Evolutionary conservation across 2,329 filamentous ascomycete genomes (phyloP).

Genomic region (Colletotrichum acutatum): DNA sequence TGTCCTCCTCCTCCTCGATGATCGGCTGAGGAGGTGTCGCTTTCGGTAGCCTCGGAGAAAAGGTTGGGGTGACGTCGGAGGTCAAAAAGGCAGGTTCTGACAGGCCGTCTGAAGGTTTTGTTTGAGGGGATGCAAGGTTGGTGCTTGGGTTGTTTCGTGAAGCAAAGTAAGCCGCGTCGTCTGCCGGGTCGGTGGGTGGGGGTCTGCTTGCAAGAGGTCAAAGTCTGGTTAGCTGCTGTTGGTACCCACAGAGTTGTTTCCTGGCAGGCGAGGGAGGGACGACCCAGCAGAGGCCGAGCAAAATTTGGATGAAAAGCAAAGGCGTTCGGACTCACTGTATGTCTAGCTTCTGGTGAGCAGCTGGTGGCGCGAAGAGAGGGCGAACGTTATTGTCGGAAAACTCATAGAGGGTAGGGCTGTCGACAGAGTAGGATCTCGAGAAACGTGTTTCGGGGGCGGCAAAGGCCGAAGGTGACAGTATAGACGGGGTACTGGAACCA

Average conservation of each 20-base stretch:
- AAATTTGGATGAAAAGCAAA: conserved; percentile 7
- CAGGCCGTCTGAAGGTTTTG: conserved; percentile 52
- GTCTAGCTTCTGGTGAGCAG: conserved; percentile 29
- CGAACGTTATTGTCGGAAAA: conserved; percentile 51
- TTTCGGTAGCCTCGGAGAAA: conserved; percentile 34
- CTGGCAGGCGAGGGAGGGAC: conserved; percentile 3
- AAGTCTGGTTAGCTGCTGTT: conserved; percentile 10
- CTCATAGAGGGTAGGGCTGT: conserved; percentile 72
- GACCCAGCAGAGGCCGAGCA: neutral
- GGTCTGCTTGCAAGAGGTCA: conserved; percentile 27
- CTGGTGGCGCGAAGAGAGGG: conserved; percentile 32
- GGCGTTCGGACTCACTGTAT: conserved; percentile 33
- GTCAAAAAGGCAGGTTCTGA: conserved; percentile 57
- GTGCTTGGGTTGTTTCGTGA: conserved; percentile 52
- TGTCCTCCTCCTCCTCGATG: conserved; percentile 49
- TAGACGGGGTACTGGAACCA: conserved; percentile 38
- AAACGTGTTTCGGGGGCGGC: conserved; percentile 64
- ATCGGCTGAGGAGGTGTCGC: conserved; percentile 33
- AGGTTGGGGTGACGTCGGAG: conserved; percentile 49
- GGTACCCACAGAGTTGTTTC: neutral
- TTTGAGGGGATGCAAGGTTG: conserved; percentile 57
- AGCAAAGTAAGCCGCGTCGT: conserved; percentile 39
- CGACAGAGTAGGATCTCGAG: conserved; percentile 64
- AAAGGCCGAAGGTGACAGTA: conserved; percentile 50
- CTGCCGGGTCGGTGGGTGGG: conserved; percentile 15